A percentile compares a stretch with the other conserved stretches of the same genome.
Conservation (phyloP, 179 eudicot species). For the Carnegiea gigantea region DNA sequence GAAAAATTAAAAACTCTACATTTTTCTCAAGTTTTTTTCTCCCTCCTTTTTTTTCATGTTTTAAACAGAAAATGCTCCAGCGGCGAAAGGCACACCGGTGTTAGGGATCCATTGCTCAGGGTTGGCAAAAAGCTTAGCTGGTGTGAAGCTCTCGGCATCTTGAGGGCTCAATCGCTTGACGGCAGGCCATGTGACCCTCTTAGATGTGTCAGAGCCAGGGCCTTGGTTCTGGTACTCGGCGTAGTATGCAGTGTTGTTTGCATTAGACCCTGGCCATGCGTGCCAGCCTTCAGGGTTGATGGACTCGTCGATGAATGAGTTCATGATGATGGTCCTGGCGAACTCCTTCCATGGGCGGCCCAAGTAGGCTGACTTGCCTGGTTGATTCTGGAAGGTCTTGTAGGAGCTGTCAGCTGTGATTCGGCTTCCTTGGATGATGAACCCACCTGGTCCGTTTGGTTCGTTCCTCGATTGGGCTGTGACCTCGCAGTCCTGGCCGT, state of each 20-base stretch:
- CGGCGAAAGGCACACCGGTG: neutral
- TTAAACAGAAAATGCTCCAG: neutral
- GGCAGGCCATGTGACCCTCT: conserved; percentile 58
- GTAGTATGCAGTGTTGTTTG: conserved; percentile 15
- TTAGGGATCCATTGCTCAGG: conserved; percentile 2
- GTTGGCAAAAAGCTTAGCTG: conserved; percentile 30
- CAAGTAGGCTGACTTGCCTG: conserved; percentile 35
- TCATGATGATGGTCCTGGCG: conserved; percentile 59
- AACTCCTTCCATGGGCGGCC: conserved; percentile 65
- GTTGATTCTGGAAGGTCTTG: conserved; percentile 2
- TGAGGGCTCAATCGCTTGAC: conserved; percentile 32
- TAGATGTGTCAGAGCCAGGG: conserved; percentile 34
- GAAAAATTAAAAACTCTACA: neutral
- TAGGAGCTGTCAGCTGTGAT: conserved; percentile 17
- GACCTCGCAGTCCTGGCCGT: conserved; percentile 43
- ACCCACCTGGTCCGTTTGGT: conserved; percentile 20
- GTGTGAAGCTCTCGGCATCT: conserved; percentile 33
- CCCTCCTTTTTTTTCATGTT: neutral
- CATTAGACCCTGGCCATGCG: conserved; percentile 20
- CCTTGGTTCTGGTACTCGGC: conserved; percentile 56
- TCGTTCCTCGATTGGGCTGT: conserved; percentile 54
- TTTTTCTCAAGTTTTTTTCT: neutral
- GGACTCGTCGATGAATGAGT: conserved; percentile 40
- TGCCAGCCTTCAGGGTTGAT: conserved; percentile 65
- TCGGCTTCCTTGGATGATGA: conserved; percentile 18